Percentiles rank a stretch among this genome's conserved stretches.
Conservation (phyloP, 345 rosid genomes). For the Gossypium arboreum region DNA sequence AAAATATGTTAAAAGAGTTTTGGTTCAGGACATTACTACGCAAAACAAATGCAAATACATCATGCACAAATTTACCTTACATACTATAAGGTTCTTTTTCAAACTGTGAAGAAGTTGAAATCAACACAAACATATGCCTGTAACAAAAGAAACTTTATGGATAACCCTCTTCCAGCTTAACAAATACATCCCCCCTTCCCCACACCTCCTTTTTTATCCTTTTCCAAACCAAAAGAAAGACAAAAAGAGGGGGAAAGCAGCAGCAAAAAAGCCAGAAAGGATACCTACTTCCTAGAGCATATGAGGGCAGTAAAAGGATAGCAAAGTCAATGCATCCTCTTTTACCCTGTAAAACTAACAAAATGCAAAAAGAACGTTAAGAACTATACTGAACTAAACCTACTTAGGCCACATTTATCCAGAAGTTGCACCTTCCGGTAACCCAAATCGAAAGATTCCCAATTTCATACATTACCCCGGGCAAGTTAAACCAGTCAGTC, state of each 20-base stretch:
- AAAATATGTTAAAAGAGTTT: background rate
- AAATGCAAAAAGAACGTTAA: background rate
- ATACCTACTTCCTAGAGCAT: background rate
- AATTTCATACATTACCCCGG: background rate
- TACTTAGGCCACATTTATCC: conserved; percentile 7
- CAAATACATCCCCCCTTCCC: background rate
- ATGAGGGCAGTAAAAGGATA: background rate
- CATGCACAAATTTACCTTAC: conserved; percentile 3
- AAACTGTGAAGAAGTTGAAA: conserved; percentile 1
- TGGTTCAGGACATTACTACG: background rate
- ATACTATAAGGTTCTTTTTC: conserved; percentile 11
- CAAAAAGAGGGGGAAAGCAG: background rate
- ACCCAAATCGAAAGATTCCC: background rate
- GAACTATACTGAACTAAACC: conserved; percentile 1
- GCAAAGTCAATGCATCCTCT: background rate
- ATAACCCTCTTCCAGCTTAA: background rate
- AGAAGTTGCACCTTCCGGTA: background rate
- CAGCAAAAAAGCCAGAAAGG: background rate
- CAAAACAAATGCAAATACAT: background rate
- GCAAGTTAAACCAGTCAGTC: background rate
- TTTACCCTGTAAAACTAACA: background rate
- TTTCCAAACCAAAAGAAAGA: background rate
- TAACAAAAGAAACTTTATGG: conserved; percentile 8
- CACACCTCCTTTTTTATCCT: no score
- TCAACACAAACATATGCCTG: background rate